A percentile compares a stretch with the other conserved stretches of the same genome.
phyloP scores from a whole-genome alignment of 768 basidiomycete species.

The Naematelia aurantialba region DNA sequence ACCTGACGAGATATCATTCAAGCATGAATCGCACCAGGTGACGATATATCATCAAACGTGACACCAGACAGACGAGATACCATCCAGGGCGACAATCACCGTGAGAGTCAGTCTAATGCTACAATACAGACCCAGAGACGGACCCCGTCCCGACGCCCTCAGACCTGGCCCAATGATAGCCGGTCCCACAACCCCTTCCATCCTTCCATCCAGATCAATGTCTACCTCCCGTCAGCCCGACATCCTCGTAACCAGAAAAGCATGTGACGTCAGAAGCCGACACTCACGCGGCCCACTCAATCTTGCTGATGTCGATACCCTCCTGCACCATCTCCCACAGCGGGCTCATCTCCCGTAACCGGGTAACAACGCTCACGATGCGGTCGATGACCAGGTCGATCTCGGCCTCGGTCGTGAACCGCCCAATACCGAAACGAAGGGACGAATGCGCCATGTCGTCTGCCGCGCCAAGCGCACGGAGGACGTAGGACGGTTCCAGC shows the following conservation, averaged over 20 bases:
- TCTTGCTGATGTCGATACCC: conserved; percentile 90
- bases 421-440: conserved; percentile 92
- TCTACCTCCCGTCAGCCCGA: conserved; percentile 9
- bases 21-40: too few species aligned
- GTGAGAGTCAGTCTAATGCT: too few species aligned
- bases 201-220: conserved; percentile 11
- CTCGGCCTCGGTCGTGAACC: conserved; percentile 96
- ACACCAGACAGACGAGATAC: too few species aligned
- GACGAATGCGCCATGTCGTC: conserved; percentile 99
- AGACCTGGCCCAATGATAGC: too few species aligned
- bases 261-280: background rate
- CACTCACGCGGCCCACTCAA: conserved; percentile 66
- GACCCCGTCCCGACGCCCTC: too few species aligned
- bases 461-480: conserved; percentile 92
- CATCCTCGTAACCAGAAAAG: too few species aligned
- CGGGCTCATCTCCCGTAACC: conserved; percentile 92
- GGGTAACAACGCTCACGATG: conserved; percentile 79
- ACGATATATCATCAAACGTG: background rate
- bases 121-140: too few species aligned
- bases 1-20: too few species aligned
- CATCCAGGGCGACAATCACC: too few species aligned
- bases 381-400: conserved; percentile 88
- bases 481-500: conserved; percentile 94
- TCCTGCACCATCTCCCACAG: conserved; percentile 99
- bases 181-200: too few species aligned